Evolutionary conservation across 345 rosid genomes (phyloP).

Genomic region (Bruguiera parviflora): DNA sequence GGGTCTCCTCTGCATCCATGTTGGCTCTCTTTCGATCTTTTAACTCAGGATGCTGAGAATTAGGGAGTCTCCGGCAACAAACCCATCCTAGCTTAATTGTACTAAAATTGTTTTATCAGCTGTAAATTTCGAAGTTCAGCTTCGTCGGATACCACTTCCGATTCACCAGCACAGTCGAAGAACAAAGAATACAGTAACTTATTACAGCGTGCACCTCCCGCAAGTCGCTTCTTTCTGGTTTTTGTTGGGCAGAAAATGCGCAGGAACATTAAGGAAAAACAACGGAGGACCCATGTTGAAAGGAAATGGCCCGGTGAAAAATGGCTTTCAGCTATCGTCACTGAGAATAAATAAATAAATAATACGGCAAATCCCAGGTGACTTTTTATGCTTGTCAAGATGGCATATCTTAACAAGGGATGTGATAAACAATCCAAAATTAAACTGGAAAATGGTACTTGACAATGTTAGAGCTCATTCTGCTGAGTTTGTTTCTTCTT

Average conservation of each 20-base stretch:
- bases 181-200: neutral
- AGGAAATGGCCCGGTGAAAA: neutral
- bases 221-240: neutral
- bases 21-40: too few species aligned
- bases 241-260: neutral
- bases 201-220: neutral
- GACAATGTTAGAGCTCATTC: conserved; percentile 32
- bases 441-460: neutral
- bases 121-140: too few species aligned
- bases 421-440: conserved; percentile 20
- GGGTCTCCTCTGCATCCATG: conserved; percentile 27
- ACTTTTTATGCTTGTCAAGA: conserved; percentile 12
- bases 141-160: too few species aligned
- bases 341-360: conserved; percentile 16
- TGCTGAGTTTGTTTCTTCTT: conserved; percentile 42
- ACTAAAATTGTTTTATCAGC: too few species aligned
- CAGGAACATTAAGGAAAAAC: neutral
- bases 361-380: neutral
- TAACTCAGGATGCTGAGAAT: too few species aligned
- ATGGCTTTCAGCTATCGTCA: conserved; percentile 10
- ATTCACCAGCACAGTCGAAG: too few species aligned
- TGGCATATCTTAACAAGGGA: neutral
- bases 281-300: neutral
- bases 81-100: too few species aligned
- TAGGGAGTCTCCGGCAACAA: too few species aligned